Evolutionary conservation across 192 early-diverging fungal species (phyloP).

Genomic region (Coemansia sp.): DNA sequence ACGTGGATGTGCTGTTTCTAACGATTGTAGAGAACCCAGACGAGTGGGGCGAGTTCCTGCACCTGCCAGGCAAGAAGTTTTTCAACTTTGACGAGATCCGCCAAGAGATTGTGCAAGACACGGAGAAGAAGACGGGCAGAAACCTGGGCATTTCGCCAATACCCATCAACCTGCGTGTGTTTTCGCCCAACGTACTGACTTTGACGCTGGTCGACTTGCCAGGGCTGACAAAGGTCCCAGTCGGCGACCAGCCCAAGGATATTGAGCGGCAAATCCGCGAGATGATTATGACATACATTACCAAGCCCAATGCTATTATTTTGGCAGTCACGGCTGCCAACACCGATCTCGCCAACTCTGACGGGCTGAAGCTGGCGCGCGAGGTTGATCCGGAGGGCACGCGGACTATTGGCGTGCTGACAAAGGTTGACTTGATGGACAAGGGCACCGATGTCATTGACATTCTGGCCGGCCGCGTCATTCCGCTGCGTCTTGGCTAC

Average conservation of each 20-base stretch:
- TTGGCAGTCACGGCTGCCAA: slow-evolving; percentile 97
- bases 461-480: slow-evolving; percentile 93
- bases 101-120: slow-evolving; percentile 91
- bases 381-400: slow-evolving; percentile 99
- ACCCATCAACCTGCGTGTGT: slow-evolving; percentile 96
- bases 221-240: slow-evolving; percentile 98
- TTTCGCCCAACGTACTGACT: slow-evolving; percentile 96
- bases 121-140: slow-evolving; percentile 80
- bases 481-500: slow-evolving; percentile 95
- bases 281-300: slow-evolving; percentile 97
- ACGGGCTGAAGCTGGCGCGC: slow-evolving; percentile 96
- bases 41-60: slow-evolving; percentile 99
- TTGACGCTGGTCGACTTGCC: slow-evolving; percentile 98
- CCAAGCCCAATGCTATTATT: slow-evolving; percentile 97
- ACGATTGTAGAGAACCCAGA: slow-evolving; percentile 56
- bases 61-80: slow-evolving; percentile 95
- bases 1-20: not conserved
- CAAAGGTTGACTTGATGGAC: slow-evolving; percentile 99
- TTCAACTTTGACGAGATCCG: slow-evolving; percentile 95
- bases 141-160: slow-evolving; percentile 86
- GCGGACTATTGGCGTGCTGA: slow-evolving; percentile 98
- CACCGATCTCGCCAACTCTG: slow-evolving; percentile 98
- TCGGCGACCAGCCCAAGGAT: slow-evolving; percentile 98
- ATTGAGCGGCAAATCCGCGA: slow-evolving; percentile 98
- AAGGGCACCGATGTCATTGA: slow-evolving; percentile 99